phyloP scores from a whole-genome alignment of 2,329 filamentous ascomycete species.

The Penicillium sp. region DNA sequence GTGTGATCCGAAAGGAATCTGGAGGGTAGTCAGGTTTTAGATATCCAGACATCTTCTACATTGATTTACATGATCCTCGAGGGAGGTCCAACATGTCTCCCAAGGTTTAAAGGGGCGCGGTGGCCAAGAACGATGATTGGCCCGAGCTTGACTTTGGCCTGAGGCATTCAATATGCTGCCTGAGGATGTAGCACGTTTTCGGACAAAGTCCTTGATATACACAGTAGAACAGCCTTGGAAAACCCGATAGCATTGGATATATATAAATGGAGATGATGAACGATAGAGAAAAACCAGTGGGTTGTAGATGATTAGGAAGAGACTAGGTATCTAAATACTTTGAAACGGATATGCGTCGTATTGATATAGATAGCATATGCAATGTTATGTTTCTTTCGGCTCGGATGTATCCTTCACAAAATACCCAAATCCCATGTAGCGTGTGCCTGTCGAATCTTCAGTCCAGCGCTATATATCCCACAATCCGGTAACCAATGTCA shows the following conservation, averaged over 20 bases:
- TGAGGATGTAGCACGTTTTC: not conserved
- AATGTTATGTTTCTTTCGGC: too few relatives aligned
- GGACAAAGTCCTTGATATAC: too few relatives aligned
- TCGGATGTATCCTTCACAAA: too few relatives aligned
- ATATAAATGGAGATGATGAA: too few relatives aligned
- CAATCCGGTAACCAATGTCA: conserved; percentile 13
- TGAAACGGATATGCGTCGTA: too few relatives aligned
- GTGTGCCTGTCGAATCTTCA: not conserved
- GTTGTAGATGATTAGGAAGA: too few relatives aligned
- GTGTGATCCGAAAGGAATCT: conserved; percentile 18
- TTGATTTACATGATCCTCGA: not conserved
- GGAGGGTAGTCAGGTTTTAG: conserved; percentile 12
- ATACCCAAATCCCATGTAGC: too few relatives aligned
- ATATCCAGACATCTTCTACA: conserved; percentile 16
- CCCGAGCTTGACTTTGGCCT: not conserved
- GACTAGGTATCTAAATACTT: too few relatives aligned
- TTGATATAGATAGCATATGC: too few relatives aligned
- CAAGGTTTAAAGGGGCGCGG: not conserved
- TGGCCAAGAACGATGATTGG: not conserved
- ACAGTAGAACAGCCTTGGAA: too few relatives aligned
- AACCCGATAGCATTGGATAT: too few relatives aligned
- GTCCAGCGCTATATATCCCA: not conserved
- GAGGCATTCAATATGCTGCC: not conserved
- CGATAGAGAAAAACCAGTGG: too few relatives aligned
- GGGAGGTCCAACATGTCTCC: not conserved